A percentile compares a stretch with the other conserved stretches of the same genome.
These are phyloP conservation scores for Diaporthe citri DNA, from an alignment of 2,329 filamentous ascomycete genomes.

Conservation along the genomic window DNA sequence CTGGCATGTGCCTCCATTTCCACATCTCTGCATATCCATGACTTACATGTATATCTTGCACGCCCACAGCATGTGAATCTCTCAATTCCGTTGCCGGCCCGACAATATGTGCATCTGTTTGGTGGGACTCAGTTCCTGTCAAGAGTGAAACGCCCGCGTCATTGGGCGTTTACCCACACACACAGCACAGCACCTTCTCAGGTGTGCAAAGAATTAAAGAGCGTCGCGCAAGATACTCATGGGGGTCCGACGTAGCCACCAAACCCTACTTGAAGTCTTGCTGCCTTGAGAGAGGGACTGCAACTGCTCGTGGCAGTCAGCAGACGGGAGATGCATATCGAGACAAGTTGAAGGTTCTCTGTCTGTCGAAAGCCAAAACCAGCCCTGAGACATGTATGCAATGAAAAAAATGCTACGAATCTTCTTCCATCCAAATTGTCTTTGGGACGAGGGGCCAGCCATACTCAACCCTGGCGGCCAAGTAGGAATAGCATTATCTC, in stretches of 20 bases:
- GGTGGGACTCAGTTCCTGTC: not conserved
- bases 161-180: not conserved
- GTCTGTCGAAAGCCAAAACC: no score
- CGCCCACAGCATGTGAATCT: not conserved
- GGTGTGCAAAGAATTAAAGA: no score
- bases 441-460: not conserved
- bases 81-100: no score
- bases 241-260: not conserved
- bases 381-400: no score
- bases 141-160: not conserved
- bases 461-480: not conserved
- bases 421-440: no score
- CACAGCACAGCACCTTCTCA: not conserved
- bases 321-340: no score
- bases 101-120: not conserved
- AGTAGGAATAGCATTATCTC: no score
- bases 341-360: no score
- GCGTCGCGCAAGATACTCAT: no score
- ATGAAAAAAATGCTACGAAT: no score
- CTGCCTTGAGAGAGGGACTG: no score
- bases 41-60: not conserved
- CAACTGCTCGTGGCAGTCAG: no score
- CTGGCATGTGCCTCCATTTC: not conserved
- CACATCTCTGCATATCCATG: not conserved
- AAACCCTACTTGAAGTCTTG: not conserved